A percentile compares a stretch with the other conserved stretches of the same genome.
Conservation (phyloP, 73 alveolate genomes). For the Halteria grandinella region DNA sequence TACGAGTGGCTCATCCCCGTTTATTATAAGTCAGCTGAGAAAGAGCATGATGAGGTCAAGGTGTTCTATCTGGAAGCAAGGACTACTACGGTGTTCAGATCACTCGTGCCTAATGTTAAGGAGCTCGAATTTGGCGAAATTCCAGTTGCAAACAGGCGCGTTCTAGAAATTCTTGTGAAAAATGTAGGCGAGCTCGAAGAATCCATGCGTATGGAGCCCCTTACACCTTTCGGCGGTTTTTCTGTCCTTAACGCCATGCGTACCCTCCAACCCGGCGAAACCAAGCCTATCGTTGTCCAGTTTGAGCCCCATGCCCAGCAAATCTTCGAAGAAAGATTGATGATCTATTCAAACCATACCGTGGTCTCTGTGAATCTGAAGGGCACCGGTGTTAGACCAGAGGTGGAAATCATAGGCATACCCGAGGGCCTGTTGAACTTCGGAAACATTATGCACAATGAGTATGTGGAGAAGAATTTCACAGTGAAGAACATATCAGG, state of each 20-base stretch:
- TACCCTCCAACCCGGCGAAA: conserved; percentile 89
- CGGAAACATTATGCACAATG: conserved; percentile 87
- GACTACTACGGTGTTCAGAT: conserved; percentile 85
- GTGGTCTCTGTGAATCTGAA: conserved; percentile 85
- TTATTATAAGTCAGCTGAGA: conserved; percentile 76
- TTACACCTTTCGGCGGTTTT: conserved; percentile 93
- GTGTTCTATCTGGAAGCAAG: conserved; percentile 80
- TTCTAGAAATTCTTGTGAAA: conserved; percentile 81
- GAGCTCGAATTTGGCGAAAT: conserved; percentile 95
- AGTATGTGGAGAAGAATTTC: conserved; percentile 86
- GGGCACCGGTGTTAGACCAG: conserved; percentile 98
- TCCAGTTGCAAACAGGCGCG: conserved; percentile 92
- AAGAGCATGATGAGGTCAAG: conserved; percentile 66
- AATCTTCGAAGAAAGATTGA: conserved; percentile 90
- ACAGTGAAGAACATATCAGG: conserved; percentile 83
- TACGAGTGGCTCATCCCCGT: conserved; percentile 95
- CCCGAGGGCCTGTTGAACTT: conserved; percentile 88
- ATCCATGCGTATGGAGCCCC: conserved; percentile 84
- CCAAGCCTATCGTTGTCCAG: conserved; percentile 87
- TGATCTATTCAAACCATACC: conserved; percentile 83
- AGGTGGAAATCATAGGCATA: conserved; percentile 81
- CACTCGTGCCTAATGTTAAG: conserved; percentile 86
- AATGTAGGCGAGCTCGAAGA: conserved; percentile 86
- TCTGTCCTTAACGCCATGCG: conserved; percentile 92
- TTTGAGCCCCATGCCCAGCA: conserved; percentile 91